Evolutionary conservation across 2,329 filamentous ascomycete species (phyloP).

Genomic region (Pestalotiopsis sp.): DNA sequence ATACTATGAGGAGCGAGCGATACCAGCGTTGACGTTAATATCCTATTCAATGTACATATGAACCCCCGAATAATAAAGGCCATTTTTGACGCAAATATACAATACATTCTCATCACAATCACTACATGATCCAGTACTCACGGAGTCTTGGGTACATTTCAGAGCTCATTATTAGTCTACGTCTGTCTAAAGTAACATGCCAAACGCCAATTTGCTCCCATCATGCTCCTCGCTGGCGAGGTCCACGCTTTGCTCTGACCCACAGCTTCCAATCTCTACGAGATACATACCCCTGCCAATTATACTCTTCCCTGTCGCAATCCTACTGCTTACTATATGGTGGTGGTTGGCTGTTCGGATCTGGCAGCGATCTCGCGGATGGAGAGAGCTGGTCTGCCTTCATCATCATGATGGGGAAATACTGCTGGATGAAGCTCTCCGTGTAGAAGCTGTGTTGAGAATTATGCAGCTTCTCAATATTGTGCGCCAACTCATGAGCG

Average conservation of each 20-base stretch:
- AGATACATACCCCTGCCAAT: background rate
- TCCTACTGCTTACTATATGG: slow-evolving; percentile 9
- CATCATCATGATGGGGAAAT: slow-evolving; percentile 70
- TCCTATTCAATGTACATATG: background rate
- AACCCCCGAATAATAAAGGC: background rate
- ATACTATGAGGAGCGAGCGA: background rate
- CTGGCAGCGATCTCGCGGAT: background rate
- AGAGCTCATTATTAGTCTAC: too few species aligned
- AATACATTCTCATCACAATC: background rate
- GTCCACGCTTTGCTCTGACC: background rate
- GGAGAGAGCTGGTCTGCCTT: slow-evolving; percentile 41
- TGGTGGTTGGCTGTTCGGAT: background rate
- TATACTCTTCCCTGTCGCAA: background rate
- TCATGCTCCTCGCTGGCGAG: background rate
- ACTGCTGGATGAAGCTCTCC: slow-evolving; percentile 77
- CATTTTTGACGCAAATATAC: too few species aligned
- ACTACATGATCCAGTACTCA: background rate
- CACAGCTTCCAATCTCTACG: too few species aligned
- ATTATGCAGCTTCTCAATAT: slow-evolving; percentile 79
- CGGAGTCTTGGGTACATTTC: background rate
- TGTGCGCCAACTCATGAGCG: slow-evolving; percentile 95
- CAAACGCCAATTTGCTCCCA: too few species aligned
- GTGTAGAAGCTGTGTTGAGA: slow-evolving; percentile 83
- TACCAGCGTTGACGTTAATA: background rate
- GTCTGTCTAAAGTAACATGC: too few species aligned